Percentiles rank a stretch among this genome's conserved stretches.
Conservation (phyloP, 129 eudicot genomes). For the Pittosporum tobira region DNA sequence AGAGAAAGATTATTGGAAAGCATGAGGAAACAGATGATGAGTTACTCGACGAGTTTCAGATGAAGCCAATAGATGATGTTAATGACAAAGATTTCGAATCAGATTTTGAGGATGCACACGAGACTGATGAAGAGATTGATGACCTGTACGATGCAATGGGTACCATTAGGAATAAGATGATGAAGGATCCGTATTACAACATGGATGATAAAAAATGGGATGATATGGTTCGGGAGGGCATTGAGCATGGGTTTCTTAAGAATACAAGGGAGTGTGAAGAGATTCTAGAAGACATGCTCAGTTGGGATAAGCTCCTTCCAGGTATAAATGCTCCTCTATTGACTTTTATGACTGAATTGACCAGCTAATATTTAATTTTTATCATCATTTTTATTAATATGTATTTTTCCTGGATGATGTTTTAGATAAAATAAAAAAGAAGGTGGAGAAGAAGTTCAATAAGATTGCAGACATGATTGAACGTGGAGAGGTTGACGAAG, state of each 20-base stretch:
- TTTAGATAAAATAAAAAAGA: constrained; percentile 63
- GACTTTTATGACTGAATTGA: too few relatives aligned
- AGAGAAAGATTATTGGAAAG: constrained; percentile 35
- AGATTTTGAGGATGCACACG: constrained; percentile 29
- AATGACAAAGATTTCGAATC: constrained; percentile 33
- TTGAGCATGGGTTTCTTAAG: constrained; percentile 37
- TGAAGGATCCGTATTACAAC: constrained; percentile 33
- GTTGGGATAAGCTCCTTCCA: constrained; percentile 85
- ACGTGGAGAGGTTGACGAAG: constrained; percentile 59
- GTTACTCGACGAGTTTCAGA: constrained; percentile 26
- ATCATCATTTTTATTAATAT: background rate
- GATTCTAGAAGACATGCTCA: constrained; percentile 76
- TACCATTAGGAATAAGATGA: constrained; percentile 33
- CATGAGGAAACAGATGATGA: constrained; percentile 57
- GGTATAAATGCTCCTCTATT: constrained; percentile 33
- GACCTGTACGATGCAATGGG: constrained; percentile 30
- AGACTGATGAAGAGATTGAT: constrained; percentile 43
- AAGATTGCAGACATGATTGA: constrained; percentile 68
- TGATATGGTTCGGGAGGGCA: constrained; percentile 52
- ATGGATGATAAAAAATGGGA: constrained; percentile 78
- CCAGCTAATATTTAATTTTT: background rate
- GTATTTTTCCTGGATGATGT: background rate
- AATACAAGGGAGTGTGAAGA: constrained; percentile 80
- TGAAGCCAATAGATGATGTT: constrained; percentile 16
- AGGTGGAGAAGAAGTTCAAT: constrained; percentile 57